Base-by-base conservation (phyloP, 1,139 yeast genomes). In the Saccharomyces hybrid region DNA sequence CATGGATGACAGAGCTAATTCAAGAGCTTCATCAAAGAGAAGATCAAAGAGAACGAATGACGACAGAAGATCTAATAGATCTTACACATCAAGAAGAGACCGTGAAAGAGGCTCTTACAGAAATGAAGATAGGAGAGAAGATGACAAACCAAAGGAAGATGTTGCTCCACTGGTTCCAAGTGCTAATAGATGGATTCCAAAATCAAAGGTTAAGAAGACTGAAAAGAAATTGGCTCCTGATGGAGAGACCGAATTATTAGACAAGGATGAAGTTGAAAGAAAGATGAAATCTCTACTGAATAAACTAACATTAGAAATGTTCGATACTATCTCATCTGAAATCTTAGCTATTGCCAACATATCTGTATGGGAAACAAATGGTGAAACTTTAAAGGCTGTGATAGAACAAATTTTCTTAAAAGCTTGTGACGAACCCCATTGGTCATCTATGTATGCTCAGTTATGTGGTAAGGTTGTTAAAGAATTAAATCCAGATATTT, bases 391-490 rank as follows among this genome's bases (percentile, higher is more conserved):
- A 60, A 85, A 86, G 70, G 82, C 82, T 67, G 88, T 91, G 57
- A 83, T 93, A 59, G 88, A 88, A 63, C 80, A 88, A 56, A 87
- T 96, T 0, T 93, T 91, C 74, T 95, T 93, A 59, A 93, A 93
- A 75, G 99, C 99, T 20, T 86, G 95, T 71, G 99, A 93, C 73
- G 99, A 93, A 75, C 96, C 97, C 50, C 95, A 90, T 72, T 93
- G 98, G 98, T 89, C 97, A 42, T 82, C 86, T 53, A 89, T 95
- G 91, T 93, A 93, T 70, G 99, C 99, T n/a, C 86, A 86, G 66
- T 86, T 93, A 77, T 90, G 97, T 75, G 86, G 87, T 61, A 86
- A 86, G 72, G 80, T 91, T 78, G 84, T 88, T 66, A 81, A 83
- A 58, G 78, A 77, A 49, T 79, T 89, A 56, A 79, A 84, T 52